Evolutionary conservation across 495 filamentous ascomycete species (phyloP), one percentile per base, ranked within the genome.

Genomic region (Penicillium coffeae): DNA sequence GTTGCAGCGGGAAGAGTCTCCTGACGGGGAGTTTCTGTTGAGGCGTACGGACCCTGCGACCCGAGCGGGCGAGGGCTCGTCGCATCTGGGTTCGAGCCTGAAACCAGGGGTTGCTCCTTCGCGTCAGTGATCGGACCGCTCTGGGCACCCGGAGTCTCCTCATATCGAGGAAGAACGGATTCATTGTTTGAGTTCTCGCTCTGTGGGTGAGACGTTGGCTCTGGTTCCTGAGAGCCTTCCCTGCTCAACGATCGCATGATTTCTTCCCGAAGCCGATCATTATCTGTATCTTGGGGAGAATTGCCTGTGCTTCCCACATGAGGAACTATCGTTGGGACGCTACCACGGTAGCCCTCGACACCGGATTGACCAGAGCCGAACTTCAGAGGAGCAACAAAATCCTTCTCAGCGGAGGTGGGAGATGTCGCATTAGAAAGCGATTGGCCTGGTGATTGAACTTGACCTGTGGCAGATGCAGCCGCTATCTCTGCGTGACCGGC

Each of bases 221-320:
- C 65, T 1, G 57, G 66, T 21, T 66, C 63, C 7, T 73, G 58
- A 3, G 70, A 66, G 5, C 61, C 61, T 41, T 73, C 62, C 8
- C 81, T 77, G 54, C 78, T 89, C 10, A 93, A 65, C n/a, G 82
- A 86, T 30, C 79, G 81, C 20, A 90, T 87, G 27, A 94, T 94
- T 54, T 95, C 90, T 52, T 89, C 84, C 21, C 84, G 71, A 41
- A 94, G 65, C 42, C 82, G 77, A 49, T 95, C 90, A 54, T 78
- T 91, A 54, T 94, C 87, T 27, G 83, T 77, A 44, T 88, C 77
- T 40, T 84, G 73, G 10, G 75, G 65, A 1, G 74, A 77, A 14
- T 72, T 66, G 4, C 81, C 76, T 3, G 80, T 78, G 42, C 80
- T 83, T 6, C 13, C 21, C 13, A 9, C 10, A n/a, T 33, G 12